phyloP scores from a whole-genome alignment of 805 yeast species.

The Cyberlindnera subsufficiens region DNA sequence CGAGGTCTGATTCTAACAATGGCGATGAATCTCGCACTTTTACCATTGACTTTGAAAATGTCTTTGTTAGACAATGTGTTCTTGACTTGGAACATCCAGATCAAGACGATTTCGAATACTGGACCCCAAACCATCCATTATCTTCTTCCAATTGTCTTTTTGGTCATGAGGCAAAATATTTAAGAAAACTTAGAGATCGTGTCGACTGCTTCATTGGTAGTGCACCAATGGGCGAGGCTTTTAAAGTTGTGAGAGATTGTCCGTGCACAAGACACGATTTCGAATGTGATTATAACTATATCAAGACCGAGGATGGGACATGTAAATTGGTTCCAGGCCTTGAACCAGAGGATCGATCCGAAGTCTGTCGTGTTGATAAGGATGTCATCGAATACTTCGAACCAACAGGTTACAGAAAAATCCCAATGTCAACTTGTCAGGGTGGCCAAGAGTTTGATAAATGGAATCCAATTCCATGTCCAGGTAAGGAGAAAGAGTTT shows the following conservation, averaged over 20 bases:
- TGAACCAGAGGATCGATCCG: constrained; percentile 56
- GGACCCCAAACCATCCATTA: constrained; percentile 54
- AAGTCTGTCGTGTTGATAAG: constrained; percentile 48
- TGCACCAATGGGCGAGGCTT: constrained; percentile 52
- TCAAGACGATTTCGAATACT: constrained; percentile 54
- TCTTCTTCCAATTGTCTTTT: constrained; percentile 51
- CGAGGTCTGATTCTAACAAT: constrained; percentile 35
- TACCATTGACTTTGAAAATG: constrained; percentile 50
- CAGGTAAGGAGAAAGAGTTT: constrained; percentile 74
- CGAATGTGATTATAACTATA: constrained; percentile 91
- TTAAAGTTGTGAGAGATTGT: constrained; percentile 58
- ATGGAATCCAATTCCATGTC: constrained; percentile 69
- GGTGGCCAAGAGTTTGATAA: constrained; percentile 74
- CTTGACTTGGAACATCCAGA: constrained; percentile 39
- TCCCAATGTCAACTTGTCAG: constrained; percentile 80
- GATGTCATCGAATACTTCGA: constrained; percentile 65
- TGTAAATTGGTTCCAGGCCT: constrained; percentile 76
- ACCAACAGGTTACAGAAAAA: constrained; percentile 88
- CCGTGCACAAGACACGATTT: constrained; percentile 80
- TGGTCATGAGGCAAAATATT: constrained; percentile 64
- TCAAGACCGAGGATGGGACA: constrained; percentile 67
- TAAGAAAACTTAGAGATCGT: constrained; percentile 48
- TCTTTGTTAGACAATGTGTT: constrained; percentile 49
- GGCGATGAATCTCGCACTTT: constrained; percentile 42
- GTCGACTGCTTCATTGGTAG: constrained; percentile 58